phyloP scores from a whole-genome alignment of 1,284 basidiomycete species.

The Chalciporus piperatoides region DNA sequence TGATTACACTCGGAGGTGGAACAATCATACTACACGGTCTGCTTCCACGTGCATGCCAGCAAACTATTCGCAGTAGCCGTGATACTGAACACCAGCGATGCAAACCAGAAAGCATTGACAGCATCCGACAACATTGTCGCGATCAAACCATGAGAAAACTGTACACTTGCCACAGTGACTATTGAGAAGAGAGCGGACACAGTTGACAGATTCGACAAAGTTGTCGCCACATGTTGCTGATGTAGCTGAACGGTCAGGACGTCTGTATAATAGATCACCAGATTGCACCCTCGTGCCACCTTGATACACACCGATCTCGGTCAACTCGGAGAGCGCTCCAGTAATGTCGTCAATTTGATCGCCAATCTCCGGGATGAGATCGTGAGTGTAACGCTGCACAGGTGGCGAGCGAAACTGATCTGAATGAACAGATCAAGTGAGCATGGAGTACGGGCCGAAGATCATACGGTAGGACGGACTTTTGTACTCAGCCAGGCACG shows the following conservation, averaged over 20 bases:
- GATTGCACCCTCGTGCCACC: constrained; percentile 12
- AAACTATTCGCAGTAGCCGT: constrained; percentile 58
- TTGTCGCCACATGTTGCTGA: constrained; percentile 51
- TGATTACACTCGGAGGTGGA: constrained; percentile 3
- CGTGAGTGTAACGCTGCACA: constrained; percentile 53
- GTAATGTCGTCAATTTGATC: constrained; percentile 54
- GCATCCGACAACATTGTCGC: constrained; percentile 33
- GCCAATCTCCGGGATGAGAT: constrained; percentile 53
- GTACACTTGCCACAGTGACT: constrained; percentile 53
- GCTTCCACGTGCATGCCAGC: constrained; percentile 55
- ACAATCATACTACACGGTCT: constrained; percentile 52
- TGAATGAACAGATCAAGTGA: constrained; percentile 24
- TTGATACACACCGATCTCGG: constrained; percentile 49
- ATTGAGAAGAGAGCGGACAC: constrained; percentile 61
- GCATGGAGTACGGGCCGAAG: not conserved
- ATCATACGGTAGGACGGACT: constrained; percentile 20
- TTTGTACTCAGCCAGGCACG: constrained; percentile 33
- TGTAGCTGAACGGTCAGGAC: constrained; percentile 59
- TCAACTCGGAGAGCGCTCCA: constrained; percentile 46
- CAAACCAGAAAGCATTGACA: constrained; percentile 61
- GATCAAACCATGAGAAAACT: constrained; percentile 42
- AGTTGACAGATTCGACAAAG: constrained; percentile 52
- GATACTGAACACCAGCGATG: constrained; percentile 58
- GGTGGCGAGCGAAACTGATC: constrained; percentile 52
- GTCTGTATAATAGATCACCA: constrained; percentile 37